These are phyloP conservation scores for Phallus indusiatus DNA, from an alignment of 768 basidiomycete species.

Conservation along the genomic window DNA sequence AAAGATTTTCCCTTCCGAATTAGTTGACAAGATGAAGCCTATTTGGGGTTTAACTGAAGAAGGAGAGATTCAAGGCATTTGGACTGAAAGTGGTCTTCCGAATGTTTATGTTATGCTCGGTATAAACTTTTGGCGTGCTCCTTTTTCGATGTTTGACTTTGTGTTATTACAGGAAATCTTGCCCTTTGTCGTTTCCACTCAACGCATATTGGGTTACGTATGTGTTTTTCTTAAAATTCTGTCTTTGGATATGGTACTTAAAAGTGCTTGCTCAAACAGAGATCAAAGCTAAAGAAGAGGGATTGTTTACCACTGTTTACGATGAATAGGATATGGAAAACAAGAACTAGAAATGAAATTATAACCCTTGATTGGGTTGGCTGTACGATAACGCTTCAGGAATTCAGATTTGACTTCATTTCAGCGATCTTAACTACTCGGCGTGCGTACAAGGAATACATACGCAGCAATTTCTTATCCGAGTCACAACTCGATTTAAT, in stretches of 20 bases:
- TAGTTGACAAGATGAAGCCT: conserved; percentile 36
- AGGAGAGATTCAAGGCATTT: conserved; percentile 46
- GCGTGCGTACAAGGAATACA: too few relatives aligned
- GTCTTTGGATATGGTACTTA: not conserved
- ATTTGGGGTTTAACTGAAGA: conserved; percentile 60
- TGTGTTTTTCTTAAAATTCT: conserved; percentile 21
- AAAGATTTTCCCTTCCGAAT: conserved; percentile 37
- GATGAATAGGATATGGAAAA: not conserved
- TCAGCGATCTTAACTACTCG: too few relatives aligned
- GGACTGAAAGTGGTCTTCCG: conserved; percentile 40
- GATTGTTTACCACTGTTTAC: not conserved
- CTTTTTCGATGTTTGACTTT: not conserved
- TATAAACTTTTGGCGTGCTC: conserved; percentile 15
- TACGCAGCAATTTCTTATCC: too few relatives aligned
- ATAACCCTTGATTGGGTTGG: too few relatives aligned
- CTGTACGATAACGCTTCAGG: too few relatives aligned
- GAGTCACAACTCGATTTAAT: too few relatives aligned
- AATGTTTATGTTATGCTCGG: conserved; percentile 56
- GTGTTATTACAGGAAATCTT: conserved; percentile 35
- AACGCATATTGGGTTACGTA: conserved; percentile 55
- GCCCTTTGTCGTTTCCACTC: conserved; percentile 59
- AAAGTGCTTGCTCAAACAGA: not conserved
- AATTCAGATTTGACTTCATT: too few relatives aligned
- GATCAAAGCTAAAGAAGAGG: conserved; percentile 1
- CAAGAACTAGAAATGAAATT: not conserved